Conservation (phyloP, 2,329 filamentous ascomycete species). For the Ophiocordyceps camponoti-leonardi region DNA sequence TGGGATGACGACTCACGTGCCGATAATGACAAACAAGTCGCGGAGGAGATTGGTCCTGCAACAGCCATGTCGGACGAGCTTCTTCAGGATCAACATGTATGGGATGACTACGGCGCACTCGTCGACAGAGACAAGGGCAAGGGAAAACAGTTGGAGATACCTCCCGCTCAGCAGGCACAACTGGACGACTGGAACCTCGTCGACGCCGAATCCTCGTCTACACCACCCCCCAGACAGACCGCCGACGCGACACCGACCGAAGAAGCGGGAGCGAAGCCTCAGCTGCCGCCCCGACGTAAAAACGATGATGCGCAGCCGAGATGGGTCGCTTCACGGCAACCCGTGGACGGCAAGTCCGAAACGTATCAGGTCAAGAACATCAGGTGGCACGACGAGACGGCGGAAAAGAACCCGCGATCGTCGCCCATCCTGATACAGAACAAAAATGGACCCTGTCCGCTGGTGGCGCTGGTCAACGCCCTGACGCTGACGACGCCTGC, state of each 20-base stretch:
- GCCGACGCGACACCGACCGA: slow-evolving; percentile 1
- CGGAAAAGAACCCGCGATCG: slow-evolving; percentile 44
- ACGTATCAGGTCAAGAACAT: slow-evolving; percentile 91
- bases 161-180: slow-evolving; percentile 5
- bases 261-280: slow-evolving; percentile 11
- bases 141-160: slow-evolving; percentile 11
- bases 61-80: slow-evolving; percentile 15
- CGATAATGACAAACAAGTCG: slow-evolving; percentile 9
- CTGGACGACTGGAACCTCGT: slow-evolving; percentile 35
- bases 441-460: slow-evolving; percentile 81
- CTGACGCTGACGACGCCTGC: slow-evolving; percentile 67
- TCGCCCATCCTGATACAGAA: slow-evolving; percentile 88
- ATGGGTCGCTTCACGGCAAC: slow-evolving; percentile 22
- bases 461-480: slow-evolving; percentile 86
- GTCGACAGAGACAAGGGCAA: slow-evolving; percentile 22
- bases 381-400: slow-evolving; percentile 56
- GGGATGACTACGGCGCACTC: slow-evolving; percentile 26
- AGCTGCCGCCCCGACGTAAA: slow-evolving; percentile 19
- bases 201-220: slow-evolving; percentile 20
- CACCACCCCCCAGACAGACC: slow-evolving; percentile 2
- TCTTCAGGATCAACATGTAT: slow-evolving; percentile 26
- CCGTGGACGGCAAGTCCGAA: slow-evolving; percentile 38
- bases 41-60: slow-evolving; percentile 6
- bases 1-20: slow-evolving; percentile 20
- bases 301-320: slow-evolving; percentile 10